Percentiles rank a stretch among this genome's conserved stretches.
Evolutionary conservation across 2,329 filamentous ascomycete genomes (phyloP).

Genomic region (Pestalotiopsis fici): DNA sequence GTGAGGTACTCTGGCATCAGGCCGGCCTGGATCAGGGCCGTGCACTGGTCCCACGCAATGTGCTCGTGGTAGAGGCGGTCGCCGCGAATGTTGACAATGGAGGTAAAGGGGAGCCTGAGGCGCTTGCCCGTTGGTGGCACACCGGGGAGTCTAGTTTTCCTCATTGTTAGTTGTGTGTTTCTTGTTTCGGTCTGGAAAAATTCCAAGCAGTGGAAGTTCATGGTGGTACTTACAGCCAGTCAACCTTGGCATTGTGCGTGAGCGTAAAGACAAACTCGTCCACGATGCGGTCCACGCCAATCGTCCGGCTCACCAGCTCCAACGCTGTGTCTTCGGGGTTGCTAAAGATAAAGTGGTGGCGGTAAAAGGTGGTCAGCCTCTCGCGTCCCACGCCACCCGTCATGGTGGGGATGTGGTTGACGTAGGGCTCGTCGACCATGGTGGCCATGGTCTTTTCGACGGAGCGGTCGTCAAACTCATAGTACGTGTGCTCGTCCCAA

Average conservation of each 20-base stretch:
- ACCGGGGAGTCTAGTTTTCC: slow-evolving; percentile 39
- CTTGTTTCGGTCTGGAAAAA: too few species aligned
- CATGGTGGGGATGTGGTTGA: slow-evolving; percentile 74
- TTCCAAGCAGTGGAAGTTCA: too few species aligned
- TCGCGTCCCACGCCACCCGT: slow-evolving; percentile 71
- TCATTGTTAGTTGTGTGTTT: slow-evolving; percentile 35
- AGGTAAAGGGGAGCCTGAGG: slow-evolving; percentile 63
- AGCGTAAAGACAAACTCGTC: slow-evolving; percentile 70
- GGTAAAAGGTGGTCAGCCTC: slow-evolving; percentile 67
- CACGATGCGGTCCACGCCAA: slow-evolving; percentile 71
- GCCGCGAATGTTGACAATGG: slow-evolving; percentile 67
- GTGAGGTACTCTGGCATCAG: slow-evolving; percentile 65
- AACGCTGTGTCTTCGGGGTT: slow-evolving; percentile 69
- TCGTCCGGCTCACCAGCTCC: slow-evolving; percentile 70
- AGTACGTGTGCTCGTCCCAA: slow-evolving; percentile 77
- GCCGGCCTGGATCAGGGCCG: slow-evolving; percentile 61
- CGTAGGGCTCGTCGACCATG: slow-evolving; percentile 78
- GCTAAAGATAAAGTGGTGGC: slow-evolving; percentile 72
- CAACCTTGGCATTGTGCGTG: slow-evolving; percentile 63
- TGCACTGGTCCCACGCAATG: slow-evolving; percentile 70
- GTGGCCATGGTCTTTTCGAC: slow-evolving; percentile 78
- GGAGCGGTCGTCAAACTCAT: slow-evolving; percentile 68
- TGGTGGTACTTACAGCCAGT: slow-evolving; percentile 65
- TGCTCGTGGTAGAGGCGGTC: slow-evolving; percentile 71
- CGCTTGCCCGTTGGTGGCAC: slow-evolving; percentile 56